Evolutionary conservation across 1,284 basidiomycete species (phyloP), one percentile per base, ranked within the genome.

Genomic region (Hemileia vastatrix): DNA sequence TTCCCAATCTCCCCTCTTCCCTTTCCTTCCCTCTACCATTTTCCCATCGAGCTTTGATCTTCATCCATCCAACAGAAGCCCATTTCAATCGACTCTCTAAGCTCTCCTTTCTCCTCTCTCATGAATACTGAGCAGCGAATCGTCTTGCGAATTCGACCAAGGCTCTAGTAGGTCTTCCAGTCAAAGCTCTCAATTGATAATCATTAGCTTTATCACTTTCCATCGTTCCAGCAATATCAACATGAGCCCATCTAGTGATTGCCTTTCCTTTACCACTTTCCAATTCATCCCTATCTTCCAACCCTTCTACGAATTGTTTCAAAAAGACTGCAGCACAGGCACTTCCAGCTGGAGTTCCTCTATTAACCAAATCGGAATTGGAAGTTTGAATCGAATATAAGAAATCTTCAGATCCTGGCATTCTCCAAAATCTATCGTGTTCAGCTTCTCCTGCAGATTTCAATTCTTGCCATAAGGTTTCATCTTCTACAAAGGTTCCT

Each of bases 271-370:
- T 18, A 2, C 23, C 33, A 43, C 43, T 57, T 55, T 77, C 73
- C 8, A 83, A 79, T 57, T 79, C 78, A 57, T 80, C 75, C 6
- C 79, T 80, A 57, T 78, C 74, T 62, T 85, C 83, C 60, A 73
- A 66, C 1, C 72, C 70, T 44, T 77, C 76, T 43, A 87, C 84
- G 11, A 89, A 77, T 56, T 77, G 74, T 71, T 89, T 89, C 65
- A 93, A 80, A 84, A 93, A 93, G 45, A 92, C 79, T 4, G 90
- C 90, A 2, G 90, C 90, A 0, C 88, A 91, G 75, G 83, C 84
- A 53, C 83, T 80, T 32, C 88, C 90, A 9, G 79, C 90, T 19
- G 83, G 79, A 49, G 78, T 79, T 19, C 88, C 89, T 55, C 88
- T 87, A 13, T 91, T 91, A 75, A 85, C 84, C 19, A 91, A 78